Conservation (phyloP, 2,329 filamentous ascomycete species). For the Trichoderma lentiforme region DNA sequence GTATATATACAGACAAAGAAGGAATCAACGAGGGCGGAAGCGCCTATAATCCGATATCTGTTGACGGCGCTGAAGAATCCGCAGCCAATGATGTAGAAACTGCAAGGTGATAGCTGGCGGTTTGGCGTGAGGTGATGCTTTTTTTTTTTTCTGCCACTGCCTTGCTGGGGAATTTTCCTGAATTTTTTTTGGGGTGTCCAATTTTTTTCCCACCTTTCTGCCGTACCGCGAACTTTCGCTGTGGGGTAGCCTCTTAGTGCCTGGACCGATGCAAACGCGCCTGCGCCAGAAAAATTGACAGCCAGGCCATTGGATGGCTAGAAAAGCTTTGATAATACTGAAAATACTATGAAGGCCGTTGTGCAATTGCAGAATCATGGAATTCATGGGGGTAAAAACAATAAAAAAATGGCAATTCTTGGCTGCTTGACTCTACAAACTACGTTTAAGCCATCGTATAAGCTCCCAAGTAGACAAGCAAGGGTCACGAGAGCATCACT, state of each 20-base stretch:
- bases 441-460: not conserved
- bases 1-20: not conserved
- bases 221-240: conserved; percentile 12
- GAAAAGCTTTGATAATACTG: not conserved
- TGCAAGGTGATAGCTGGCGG: conserved; percentile 3
- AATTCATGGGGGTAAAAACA: not conserved
- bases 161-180: conserved; percentile 14
- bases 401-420: not conserved
- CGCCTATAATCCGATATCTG: not conserved
- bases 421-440: not conserved
- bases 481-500: not conserved
- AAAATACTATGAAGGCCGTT: not conserved
- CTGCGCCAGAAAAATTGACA: not conserved
- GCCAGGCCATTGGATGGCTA: not conserved
- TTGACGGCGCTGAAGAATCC: not conserved
- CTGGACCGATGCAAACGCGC: not conserved
- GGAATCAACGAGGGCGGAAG: not conserved
- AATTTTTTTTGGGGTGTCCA: conserved; percentile 18
- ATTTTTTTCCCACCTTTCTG: conserved; percentile 16
- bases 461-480: not conserved
- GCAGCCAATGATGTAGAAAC: not conserved
- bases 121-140: conserved; percentile 12
- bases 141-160: conserved; percentile 17
- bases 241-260: conserved; percentile 15
- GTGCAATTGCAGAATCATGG: not conserved